Percentiles rank a stretch among this genome's conserved stretches.
Conservation (phyloP, 1,284 basidiomycete genomes). For the Cryptococcus sp. region DNA sequence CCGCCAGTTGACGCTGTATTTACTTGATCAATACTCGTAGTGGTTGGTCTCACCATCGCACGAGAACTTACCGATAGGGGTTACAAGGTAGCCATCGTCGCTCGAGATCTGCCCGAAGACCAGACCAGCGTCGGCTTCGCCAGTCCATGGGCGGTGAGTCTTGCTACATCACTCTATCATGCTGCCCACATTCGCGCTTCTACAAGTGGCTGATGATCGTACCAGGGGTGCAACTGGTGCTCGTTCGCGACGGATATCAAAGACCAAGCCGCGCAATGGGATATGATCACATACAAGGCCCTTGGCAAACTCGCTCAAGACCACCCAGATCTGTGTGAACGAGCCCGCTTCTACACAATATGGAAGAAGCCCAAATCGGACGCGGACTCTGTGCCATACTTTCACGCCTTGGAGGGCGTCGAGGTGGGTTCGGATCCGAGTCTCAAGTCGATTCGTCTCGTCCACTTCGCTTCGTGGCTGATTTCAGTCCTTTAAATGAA, state of each 20-base stretch:
- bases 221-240: slow-evolving; percentile 69
- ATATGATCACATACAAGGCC: slow-evolving; percentile 51
- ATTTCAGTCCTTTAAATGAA: not conserved
- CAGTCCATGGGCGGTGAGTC: slow-evolving; percentile 65
- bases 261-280: slow-evolving; percentile 55
- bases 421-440: not conserved
- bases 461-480: not conserved
- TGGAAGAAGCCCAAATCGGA: slow-evolving; percentile 28
- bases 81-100: slow-evolving; percentile 63
- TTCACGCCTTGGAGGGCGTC: not conserved
- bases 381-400: not conserved
- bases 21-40: slow-evolving; percentile 21
- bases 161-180: not conserved
- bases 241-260: slow-evolving; percentile 55
- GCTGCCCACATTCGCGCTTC: not conserved
- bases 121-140: slow-evolving; percentile 63
- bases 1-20: not conserved
- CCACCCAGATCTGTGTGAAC: slow-evolving; percentile 51
- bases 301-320: slow-evolving; percentile 59
- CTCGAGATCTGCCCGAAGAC: slow-evolving; percentile 68
- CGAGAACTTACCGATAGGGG: slow-evolving; percentile 53
- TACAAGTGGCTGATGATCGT: not conserved
- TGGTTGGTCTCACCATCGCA: slow-evolving; percentile 56
- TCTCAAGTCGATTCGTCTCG: not conserved
- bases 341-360: slow-evolving; percentile 57